A percentile compares a stretch with the other conserved stretches of the same genome.
phyloP scores from a whole-genome alignment of 2,329 filamentous ascomycete genomes.

The Grosmannia clavigera region DNA sequence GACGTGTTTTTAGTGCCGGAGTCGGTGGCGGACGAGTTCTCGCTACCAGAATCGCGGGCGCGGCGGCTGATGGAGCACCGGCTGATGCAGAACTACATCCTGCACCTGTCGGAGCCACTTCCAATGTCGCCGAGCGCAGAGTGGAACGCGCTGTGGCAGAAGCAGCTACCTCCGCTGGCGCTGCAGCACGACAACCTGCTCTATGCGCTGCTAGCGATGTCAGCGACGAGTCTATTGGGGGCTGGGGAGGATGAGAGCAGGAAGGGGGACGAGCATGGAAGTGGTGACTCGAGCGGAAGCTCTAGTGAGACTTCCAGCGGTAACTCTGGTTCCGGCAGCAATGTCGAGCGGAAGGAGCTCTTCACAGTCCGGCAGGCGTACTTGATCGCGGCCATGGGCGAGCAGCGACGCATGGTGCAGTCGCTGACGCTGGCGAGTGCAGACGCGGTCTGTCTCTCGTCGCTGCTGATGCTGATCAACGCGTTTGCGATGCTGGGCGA shows the following conservation, averaged over 20 bases:
- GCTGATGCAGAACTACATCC: conserved; percentile 16
- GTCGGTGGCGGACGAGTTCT: conserved; percentile 3
- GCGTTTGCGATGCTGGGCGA: conserved; percentile 17
- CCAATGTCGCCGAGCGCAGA: conserved; percentile 9
- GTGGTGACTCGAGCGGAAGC: not conserved
- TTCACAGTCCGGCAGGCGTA: conserved; percentile 16
- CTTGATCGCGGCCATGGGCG: conserved; percentile 15
- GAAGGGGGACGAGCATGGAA: not conserved
- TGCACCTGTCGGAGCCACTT: conserved; percentile 10
- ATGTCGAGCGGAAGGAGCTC: conserved; percentile 6
- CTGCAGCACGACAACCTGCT: conserved; percentile 16
- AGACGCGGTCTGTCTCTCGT: conserved; percentile 15
- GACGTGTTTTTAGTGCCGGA: not conserved
- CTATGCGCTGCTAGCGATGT: conserved; percentile 14
- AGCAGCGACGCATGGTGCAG: conserved; percentile 15
- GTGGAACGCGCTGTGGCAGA: conserved; percentile 14
- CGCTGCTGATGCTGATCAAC: conserved; percentile 15
- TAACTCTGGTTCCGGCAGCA: too few species aligned
- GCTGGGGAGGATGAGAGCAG: not conserved
- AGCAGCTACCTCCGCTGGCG: conserved; percentile 12
- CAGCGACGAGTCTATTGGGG: conserved; percentile 15
- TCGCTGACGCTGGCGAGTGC: conserved; percentile 14
- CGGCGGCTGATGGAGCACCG: conserved; percentile 18
- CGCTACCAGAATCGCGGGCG: conserved; percentile 13
- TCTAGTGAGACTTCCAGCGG: too few species aligned